Percentiles rank a stretch among this genome's conserved stretches.
Evolutionary conservation across 352 stramenopile genomes (phyloP).

Genomic region (Plasmopara muralis): DNA sequence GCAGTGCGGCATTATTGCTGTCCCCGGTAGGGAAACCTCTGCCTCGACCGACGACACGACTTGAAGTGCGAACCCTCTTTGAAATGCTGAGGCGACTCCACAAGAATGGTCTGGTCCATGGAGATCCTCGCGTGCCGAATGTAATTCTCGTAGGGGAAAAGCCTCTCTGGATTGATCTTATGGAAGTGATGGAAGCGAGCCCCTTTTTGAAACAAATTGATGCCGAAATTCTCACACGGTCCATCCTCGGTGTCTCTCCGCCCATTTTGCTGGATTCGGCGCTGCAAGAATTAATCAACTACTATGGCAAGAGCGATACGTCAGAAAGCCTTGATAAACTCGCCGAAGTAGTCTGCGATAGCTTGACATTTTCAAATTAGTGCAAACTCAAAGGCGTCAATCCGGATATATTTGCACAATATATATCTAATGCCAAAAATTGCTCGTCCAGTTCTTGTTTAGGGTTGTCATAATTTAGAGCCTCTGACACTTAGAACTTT

Average conservation of each 20-base stretch:
- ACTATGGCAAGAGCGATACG: slow-evolving; percentile 2
- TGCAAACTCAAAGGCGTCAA: not conserved
- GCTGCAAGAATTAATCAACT: not conserved
- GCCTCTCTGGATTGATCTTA: slow-evolving; percentile 29
- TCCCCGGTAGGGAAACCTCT: slow-evolving; percentile 26
- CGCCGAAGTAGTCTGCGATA: slow-evolving; percentile 1
- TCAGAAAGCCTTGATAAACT: slow-evolving; percentile 1
- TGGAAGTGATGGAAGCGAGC: slow-evolving; percentile 21
- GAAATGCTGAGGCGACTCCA: slow-evolving; percentile 23
- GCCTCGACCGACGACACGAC: slow-evolving; percentile 23
- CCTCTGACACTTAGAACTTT: too few relatives aligned
- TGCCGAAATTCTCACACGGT: slow-evolving; percentile 26
- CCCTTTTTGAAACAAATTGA: slow-evolving; percentile 17
- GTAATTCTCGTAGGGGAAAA: slow-evolving; percentile 22
- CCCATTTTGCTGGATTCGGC: slow-evolving; percentile 3
- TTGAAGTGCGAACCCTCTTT: slow-evolving; percentile 13
- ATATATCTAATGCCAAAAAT: too few relatives aligned
- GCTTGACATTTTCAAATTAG: slow-evolving; percentile 1
- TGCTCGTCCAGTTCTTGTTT: too few relatives aligned
- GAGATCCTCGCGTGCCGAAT: slow-evolving; percentile 29
- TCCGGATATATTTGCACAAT: not conserved
- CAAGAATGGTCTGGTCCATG: slow-evolving; percentile 20
- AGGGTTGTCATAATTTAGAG: too few relatives aligned
- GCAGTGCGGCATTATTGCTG: slow-evolving; percentile 21
- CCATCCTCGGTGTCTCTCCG: slow-evolving; percentile 15